These are phyloP conservation scores for Aspergillus japonicus DNA, from an alignment of 2,329 filamentous ascomycete species.

Conservation along the genomic window DNA sequence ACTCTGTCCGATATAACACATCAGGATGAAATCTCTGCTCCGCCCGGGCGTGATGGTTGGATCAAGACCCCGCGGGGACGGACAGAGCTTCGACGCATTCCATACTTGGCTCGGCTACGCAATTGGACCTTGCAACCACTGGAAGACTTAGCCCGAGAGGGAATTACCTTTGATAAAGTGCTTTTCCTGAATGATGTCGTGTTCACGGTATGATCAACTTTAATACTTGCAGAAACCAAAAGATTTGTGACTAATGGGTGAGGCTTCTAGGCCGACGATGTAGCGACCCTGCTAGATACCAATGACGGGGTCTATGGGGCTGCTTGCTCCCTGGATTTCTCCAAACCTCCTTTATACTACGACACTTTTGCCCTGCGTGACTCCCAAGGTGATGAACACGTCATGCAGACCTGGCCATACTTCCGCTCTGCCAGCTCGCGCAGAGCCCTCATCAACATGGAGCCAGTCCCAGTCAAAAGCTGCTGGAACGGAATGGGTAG, in stretches of 20 bases:
- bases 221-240: not conserved
- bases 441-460: slow-evolving; percentile 52
- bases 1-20: slow-evolving; percentile 61
- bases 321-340: slow-evolving; percentile 70
- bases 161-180: slow-evolving; percentile 57
- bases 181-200: slow-evolving; percentile 57
- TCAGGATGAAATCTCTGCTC: slow-evolving; percentile 52
- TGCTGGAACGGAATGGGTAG: slow-evolving; percentile 67
- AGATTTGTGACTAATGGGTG: slow-evolving; percentile 15
- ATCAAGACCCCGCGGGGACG: slow-evolving; percentile 56
- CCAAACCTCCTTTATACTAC: slow-evolving; percentile 66
- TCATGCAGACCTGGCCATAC: slow-evolving; percentile 67
- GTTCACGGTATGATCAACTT: slow-evolving; percentile 37
- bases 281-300: slow-evolving; percentile 58
- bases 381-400: slow-evolving; percentile 60
- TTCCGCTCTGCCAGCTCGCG: slow-evolving; percentile 45
- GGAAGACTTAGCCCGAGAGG: slow-evolving; percentile 50
- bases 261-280: slow-evolving; percentile 47
- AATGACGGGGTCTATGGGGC: slow-evolving; percentile 61
- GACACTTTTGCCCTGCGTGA: slow-evolving; percentile 73
- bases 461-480: slow-evolving; percentile 59
- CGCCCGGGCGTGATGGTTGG: slow-evolving; percentile 58
- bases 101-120: slow-evolving; percentile 63
- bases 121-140: slow-evolving; percentile 65
- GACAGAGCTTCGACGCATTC: slow-evolving; percentile 64